Conservation (phyloP, 2,329 filamentous ascomycete genomes). For the Colletotrichum australisinense region DNA sequence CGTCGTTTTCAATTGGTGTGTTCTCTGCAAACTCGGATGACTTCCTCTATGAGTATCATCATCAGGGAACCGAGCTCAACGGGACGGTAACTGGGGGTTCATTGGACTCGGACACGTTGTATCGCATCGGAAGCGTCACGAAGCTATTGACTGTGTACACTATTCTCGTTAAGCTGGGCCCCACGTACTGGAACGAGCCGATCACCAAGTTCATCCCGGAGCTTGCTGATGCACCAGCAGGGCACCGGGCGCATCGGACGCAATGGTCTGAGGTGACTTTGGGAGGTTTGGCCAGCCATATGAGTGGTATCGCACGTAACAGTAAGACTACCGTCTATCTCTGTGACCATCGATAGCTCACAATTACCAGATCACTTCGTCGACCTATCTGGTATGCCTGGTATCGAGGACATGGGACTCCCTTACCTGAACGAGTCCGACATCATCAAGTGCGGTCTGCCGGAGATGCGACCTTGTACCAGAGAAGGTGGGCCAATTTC, state of each 20-base stretch:
- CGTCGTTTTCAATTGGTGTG: slow-evolving; percentile 4
- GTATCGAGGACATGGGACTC: neutral
- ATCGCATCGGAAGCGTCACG: slow-evolving; percentile 48
- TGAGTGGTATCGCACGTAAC: slow-evolving; percentile 35
- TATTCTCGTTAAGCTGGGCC: slow-evolving; percentile 38
- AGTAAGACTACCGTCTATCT: neutral
- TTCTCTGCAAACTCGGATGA: slow-evolving; percentile 2
- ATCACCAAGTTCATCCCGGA: slow-evolving; percentile 43
- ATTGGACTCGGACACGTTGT: slow-evolving; percentile 47
- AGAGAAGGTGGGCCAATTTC: neutral
- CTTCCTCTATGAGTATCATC: slow-evolving; percentile 12
- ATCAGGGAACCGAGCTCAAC: slow-evolving; percentile 35
- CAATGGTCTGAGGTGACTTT: slow-evolving; percentile 39
- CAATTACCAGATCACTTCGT: neutral
- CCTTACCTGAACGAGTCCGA: slow-evolving; percentile 11
- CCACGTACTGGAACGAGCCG: slow-evolving; percentile 39
- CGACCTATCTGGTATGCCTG: slow-evolving; percentile 2
- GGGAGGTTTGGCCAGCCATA: slow-evolving; percentile 38
- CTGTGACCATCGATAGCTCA: neutral
- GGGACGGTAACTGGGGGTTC: slow-evolving; percentile 33
- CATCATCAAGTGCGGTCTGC: neutral
- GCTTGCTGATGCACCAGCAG: slow-evolving; percentile 21
- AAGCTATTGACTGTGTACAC: slow-evolving; percentile 47
- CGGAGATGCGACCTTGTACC: neutral
- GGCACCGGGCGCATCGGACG: slow-evolving; percentile 17